phyloP scores from a whole-genome alignment of 2,329 filamentous ascomycete genomes.

The Sphaceloma murrayae region DNA sequence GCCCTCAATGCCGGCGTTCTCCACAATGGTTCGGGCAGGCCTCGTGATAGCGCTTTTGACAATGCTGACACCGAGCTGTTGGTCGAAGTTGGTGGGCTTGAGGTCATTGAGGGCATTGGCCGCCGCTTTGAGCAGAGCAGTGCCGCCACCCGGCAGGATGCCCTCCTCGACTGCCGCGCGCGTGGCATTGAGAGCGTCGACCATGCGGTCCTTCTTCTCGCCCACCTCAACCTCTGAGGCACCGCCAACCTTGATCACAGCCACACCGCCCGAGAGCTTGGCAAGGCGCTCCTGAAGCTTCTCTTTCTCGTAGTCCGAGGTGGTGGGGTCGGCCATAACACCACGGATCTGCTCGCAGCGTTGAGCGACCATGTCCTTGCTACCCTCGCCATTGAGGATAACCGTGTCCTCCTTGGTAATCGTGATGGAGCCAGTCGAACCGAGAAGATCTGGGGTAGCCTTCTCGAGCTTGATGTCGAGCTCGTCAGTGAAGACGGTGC shows the following conservation, averaged over 20 bases:
- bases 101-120: constrained; percentile 73
- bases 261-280: constrained; percentile 97
- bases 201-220: constrained; percentile 99
- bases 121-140: constrained; percentile 93
- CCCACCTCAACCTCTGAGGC: constrained; percentile 96
- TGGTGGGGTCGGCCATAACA: constrained; percentile 85
- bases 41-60: constrained; percentile 97
- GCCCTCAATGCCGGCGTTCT: constrained; percentile 94
- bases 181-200: constrained; percentile 95
- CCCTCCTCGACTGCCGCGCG: constrained; percentile 97
- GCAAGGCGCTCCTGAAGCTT: constrained; percentile 99
- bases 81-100: constrained; percentile 93
- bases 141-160: constrained; percentile 97
- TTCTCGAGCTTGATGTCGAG: constrained; percentile 99
- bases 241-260: constrained; percentile 98
- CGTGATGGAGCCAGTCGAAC: constrained; percentile 94
- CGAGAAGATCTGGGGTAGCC: constrained; percentile 89
- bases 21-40: constrained; percentile 87
- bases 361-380: constrained; percentile 86
- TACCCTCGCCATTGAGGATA: constrained; percentile 90
- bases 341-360: constrained; percentile 98
- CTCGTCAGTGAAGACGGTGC: constrained; percentile 95
- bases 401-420: constrained; percentile 99
- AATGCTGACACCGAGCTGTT: constrained; percentile 95
- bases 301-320: constrained; percentile 99